These are phyloP conservation scores for Pythium sukuiense DNA, from an alignment of 352 stramenopile genomes.

Conservation along the genomic window DNA sequence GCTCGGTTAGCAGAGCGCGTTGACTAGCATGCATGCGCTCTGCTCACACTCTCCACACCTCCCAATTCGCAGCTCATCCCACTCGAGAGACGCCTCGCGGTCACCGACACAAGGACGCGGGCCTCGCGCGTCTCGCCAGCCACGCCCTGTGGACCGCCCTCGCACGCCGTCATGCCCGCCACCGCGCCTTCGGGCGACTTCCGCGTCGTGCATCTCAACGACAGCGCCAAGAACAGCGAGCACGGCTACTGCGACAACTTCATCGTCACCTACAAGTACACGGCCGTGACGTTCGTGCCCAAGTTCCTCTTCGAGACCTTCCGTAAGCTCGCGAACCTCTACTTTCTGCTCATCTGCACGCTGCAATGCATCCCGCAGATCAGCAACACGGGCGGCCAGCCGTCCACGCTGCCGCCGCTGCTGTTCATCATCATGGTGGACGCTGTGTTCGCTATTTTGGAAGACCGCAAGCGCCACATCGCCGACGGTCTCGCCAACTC, in stretches of 20 bases:
- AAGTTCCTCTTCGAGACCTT: conserved; percentile 92
- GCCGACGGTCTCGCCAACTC: conserved; percentile 86
- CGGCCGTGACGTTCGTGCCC: conserved; percentile 81
- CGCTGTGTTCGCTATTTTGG: conserved; percentile 83
- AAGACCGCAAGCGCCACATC: conserved; percentile 86
- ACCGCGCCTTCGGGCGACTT: conserved; percentile 35
- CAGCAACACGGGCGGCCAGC: conserved; percentile 88
- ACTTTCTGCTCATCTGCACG: conserved; percentile 91
- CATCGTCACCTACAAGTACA: conserved; percentile 93
- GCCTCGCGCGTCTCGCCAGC: neutral
- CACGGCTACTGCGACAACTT: conserved; percentile 85
- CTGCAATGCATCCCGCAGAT: conserved; percentile 88
- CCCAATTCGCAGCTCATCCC: too few relatives aligned
- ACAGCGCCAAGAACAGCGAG: conserved; percentile 50
- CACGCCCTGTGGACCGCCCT: neutral
- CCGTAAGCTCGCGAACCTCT: conserved; percentile 91
- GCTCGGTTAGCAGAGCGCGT: neutral
- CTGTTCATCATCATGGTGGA: conserved; percentile 91
- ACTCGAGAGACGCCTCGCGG: neutral
- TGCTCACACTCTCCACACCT: too few relatives aligned
- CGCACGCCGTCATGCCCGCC: conserved; percentile 14
- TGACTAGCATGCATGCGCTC: neutral
- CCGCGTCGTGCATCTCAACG: conserved; percentile 63
- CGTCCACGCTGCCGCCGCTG: conserved; percentile 87
- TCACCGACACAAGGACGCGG: neutral